These are phyloP conservation scores for Acorus gramineus DNA, from an alignment of 106 monocot genomes.

Conservation along the genomic window DNA sequence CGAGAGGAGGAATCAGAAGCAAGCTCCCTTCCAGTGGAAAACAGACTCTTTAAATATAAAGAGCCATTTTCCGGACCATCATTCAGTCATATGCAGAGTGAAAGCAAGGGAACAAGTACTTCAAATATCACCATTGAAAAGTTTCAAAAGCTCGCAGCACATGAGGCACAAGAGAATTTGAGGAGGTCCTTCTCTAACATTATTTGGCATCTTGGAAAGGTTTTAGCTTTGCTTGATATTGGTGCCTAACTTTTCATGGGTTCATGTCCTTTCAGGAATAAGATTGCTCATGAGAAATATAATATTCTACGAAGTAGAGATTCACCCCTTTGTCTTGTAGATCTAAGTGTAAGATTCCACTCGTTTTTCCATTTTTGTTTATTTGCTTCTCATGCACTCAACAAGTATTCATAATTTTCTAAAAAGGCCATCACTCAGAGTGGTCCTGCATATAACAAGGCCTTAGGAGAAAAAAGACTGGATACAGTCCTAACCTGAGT, in stretches of 20 bases:
- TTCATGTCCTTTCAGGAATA: constrained; percentile 27
- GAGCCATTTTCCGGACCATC: constrained; percentile 31
- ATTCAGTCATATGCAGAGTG: constrained; percentile 32
- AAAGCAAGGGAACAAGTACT: constrained; percentile 21
- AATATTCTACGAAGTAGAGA: constrained; percentile 34
- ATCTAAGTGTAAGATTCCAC: constrained; percentile 46
- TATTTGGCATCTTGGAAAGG: no score
- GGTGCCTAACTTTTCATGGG: background rate
- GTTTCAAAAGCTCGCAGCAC: constrained; percentile 22
- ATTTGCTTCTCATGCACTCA: no score
- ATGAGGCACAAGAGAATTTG: constrained; percentile 21
- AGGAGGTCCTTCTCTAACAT: constrained; percentile 28
- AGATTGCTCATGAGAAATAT: constrained; percentile 26
- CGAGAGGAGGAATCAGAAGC: constrained; percentile 95
- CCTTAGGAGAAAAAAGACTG: no score
- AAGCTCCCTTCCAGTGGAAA: constrained; percentile 70
- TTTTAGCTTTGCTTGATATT: no score
- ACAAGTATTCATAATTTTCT: no score
- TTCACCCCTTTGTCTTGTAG: constrained; percentile 36
- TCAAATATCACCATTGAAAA: constrained; percentile 15
- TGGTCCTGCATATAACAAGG: no score
- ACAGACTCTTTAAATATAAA: constrained; percentile 17
- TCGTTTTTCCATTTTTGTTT: background rate
- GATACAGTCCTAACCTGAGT: no score
- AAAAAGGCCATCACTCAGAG: no score